phyloP scores from a whole-genome alignment of 441 rosid species.

The Theobroma grandiflorum region DNA sequence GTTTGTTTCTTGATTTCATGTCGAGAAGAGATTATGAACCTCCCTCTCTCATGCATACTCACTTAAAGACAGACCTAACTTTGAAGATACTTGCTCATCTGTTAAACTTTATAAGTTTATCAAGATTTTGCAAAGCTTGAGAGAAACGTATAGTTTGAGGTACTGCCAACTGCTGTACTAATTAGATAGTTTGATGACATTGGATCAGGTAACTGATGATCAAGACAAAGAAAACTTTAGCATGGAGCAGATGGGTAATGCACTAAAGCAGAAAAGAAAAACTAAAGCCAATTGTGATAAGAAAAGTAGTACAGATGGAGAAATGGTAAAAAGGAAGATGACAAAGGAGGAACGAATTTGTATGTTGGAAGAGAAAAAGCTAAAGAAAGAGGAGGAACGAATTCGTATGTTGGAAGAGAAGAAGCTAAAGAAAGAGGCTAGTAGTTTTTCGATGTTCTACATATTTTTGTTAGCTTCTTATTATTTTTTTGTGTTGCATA shows the following conservation, averaged over 20 bases:
- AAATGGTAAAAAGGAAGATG: conserved; percentile 52
- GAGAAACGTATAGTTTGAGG: not conserved
- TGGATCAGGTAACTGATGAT: conserved; percentile 58
- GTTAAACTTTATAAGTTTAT: conserved; percentile 10
- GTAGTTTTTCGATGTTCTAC: conserved; percentile 30
- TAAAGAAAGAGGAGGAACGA: conserved; percentile 82
- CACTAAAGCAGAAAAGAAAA: conserved; percentile 35
- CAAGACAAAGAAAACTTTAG: conserved; percentile 61
- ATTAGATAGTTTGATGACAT: conserved; percentile 24
- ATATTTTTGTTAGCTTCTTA: conserved; percentile 15
- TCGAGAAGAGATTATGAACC: too few species aligned
- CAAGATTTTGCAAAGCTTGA: not conserved
- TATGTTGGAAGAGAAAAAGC: conserved; percentile 78
- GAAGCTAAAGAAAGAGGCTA: conserved; percentile 80
- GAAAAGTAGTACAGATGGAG: conserved; percentile 43
- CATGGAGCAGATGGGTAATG: conserved; percentile 44
- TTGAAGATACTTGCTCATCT: not conserved
- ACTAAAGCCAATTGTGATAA: conserved; percentile 37
- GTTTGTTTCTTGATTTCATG: not conserved
- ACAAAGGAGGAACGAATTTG: conserved; percentile 62
- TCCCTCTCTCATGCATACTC: not conserved
- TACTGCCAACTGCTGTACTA: conserved; percentile 5
- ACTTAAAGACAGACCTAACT: not conserved
- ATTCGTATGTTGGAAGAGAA: conserved; percentile 70
- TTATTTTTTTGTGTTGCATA: conserved; percentile 14